Base-by-base conservation (phyloP, 2,329 filamentous ascomycete species). In the Bretziella fagacearum region DNA sequence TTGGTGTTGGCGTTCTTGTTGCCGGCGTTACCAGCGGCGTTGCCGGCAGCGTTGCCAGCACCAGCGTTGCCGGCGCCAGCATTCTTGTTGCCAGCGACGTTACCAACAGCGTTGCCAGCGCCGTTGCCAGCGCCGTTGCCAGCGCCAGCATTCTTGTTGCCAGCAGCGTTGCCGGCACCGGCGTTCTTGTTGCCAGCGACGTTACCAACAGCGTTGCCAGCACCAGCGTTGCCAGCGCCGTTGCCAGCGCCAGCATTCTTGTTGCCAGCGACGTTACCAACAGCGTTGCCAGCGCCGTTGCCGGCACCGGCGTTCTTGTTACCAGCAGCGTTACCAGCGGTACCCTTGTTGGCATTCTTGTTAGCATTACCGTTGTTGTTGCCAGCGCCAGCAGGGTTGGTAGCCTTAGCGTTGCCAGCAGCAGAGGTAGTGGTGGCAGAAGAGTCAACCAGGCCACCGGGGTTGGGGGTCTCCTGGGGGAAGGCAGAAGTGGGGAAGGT, bases 401-500 rank as follows among this genome's bases (percentile, higher is more conserved):
- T 44, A 37, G 45, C 43, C 22, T 42, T 42, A n/a, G 20, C 20
- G 33, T 36, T 36, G 4, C 15, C 8, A 27, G 39, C 39, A 33
- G 46, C 18, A 11, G 44, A 3, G n/a, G 56, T 51, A 29, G 45
- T 46, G 1, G 47, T 49, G 2, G 49, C 50, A 26, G 50, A 35
- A 5, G 49, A 41, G 22, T 51, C 53, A 4, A 41, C 48, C 10
- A 52, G 44, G 2, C 43, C 52, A 40, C 52, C 46, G n/a, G 52
- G 25, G 52, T n/a, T 54, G 0, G 58, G 58, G 2, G 65, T 66
- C 53, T 63, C 52, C 2, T 54, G 53, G 15, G 65, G 55, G 45
- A 60, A 61, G 0, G 54, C 52, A 2, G 53, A 54, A 37, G 56
- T 60, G 6, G 55, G 54, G 10, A 57, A 22, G 2, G 57, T 58